Evolutionary conservation across 192 early-diverging fungal species (phyloP).

Genomic region (Allomyces arbusculus): DNA sequence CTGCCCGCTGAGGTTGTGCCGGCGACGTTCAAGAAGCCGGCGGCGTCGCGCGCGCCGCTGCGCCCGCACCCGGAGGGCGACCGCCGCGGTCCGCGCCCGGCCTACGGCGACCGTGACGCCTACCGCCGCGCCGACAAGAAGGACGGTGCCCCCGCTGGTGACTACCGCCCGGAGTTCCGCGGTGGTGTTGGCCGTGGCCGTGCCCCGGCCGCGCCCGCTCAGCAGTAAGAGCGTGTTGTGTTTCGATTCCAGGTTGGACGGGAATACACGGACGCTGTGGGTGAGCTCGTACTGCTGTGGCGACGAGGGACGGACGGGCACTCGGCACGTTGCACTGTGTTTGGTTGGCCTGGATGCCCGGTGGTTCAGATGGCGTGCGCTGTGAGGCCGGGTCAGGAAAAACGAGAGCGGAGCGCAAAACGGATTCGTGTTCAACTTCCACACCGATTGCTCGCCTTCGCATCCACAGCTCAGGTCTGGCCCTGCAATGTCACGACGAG

Average conservation of each 20-base stretch:
- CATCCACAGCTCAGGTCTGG: slow-evolving; percentile 6
- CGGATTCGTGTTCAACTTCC: background rate
- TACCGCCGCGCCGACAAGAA: slow-evolving; percentile 78
- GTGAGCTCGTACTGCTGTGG: no score
- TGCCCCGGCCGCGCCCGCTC: slow-evolving; percentile 3
- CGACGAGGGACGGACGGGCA: no score
- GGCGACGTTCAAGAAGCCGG: slow-evolving; percentile 88
- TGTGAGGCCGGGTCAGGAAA: no score
- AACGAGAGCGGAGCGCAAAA: no score
- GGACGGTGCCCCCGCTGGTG: slow-evolving; percentile 68
- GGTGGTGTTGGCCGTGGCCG: slow-evolving; percentile 73
- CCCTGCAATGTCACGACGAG: slow-evolving; percentile 60
- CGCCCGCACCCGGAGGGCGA: slow-evolving; percentile 49
- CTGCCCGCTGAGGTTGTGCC: slow-evolving; percentile 93
- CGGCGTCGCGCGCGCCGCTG: slow-evolving; percentile 30
- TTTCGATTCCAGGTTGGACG: background rate
- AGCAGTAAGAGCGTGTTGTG: background rate
- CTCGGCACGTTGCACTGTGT: no score
- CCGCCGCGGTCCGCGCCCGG: slow-evolving; percentile 26
- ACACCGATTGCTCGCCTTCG: slow-evolving; percentile 9
- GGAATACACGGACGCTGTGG: no score
- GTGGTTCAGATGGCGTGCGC: no score
- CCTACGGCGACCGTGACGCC: slow-evolving; percentile 53
- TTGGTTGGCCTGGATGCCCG: no score
- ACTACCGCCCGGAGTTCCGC: slow-evolving; percentile 95